Evolutionary conservation across 768 basidiomycete species (phyloP).

Genomic region (Mycena haematopus): DNA sequence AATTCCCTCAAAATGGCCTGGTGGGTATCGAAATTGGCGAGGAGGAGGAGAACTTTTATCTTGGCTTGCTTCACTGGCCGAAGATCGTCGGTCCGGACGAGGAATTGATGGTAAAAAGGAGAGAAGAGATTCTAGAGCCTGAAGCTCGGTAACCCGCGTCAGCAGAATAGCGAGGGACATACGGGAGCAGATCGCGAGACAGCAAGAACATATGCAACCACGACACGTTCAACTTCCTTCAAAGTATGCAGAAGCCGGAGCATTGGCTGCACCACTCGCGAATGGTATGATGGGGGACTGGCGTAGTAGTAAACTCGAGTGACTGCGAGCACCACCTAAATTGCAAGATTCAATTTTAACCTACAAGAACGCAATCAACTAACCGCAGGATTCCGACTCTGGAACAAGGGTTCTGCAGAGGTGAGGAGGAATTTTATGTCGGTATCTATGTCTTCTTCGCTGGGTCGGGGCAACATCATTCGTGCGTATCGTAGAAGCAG

Average conservation of each 20-base stretch:
- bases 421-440: conserved; percentile 80
- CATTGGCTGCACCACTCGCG: conserved; percentile 72
- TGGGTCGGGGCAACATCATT: conserved; percentile 78
- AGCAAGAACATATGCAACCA: conserved; percentile 71
- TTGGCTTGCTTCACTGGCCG: conserved; percentile 75
- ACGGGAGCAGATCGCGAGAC: conserved; percentile 75
- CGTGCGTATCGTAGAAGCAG: conserved; percentile 84
- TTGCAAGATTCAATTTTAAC: conserved; percentile 8
- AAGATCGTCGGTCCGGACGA: conserved; percentile 73
- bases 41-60: conserved; percentile 70
- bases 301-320: conserved; percentile 78
- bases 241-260: conserved; percentile 74
- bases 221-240: conserved; percentile 77
- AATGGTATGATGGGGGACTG: conserved; percentile 59
- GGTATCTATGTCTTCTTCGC: conserved; percentile 67
- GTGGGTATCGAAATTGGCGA: conserved; percentile 73
- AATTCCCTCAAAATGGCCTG: conserved; percentile 81
- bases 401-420: conserved; percentile 78
- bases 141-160: neutral
- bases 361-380: conserved; percentile 33
- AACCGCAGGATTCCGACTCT: conserved; percentile 89
- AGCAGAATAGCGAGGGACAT: conserved; percentile 36
- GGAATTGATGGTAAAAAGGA: conserved; percentile 67
- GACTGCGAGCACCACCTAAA: conserved; percentile 81
- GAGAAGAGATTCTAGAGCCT: conserved; percentile 63